phyloP scores from a whole-genome alignment of 352 stramenopile species.

The Aphanomyces euteiches region DNA sequence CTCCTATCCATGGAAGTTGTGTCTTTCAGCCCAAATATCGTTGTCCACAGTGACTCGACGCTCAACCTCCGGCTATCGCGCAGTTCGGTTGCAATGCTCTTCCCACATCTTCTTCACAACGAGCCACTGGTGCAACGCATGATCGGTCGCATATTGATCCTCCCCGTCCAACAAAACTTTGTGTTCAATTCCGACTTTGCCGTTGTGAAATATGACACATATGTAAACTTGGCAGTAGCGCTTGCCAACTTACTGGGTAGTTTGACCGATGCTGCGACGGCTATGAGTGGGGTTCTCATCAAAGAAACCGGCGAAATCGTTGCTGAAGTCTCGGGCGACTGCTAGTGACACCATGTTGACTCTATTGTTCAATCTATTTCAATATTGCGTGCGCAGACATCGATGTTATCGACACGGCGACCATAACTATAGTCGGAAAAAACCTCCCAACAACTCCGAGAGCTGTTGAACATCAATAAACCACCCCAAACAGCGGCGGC shows the following conservation, averaged over 20 bases:
- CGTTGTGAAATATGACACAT: neutral
- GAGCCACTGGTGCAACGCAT: slow-evolving; percentile 59
- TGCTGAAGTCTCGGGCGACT: neutral
- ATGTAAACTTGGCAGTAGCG: neutral
- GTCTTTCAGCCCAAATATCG: slow-evolving; percentile 36
- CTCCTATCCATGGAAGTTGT: slow-evolving; percentile 27
- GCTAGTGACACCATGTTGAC: no score
- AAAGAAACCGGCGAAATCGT: slow-evolving; percentile 16
- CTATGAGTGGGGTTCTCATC: neutral
- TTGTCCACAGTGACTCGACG: slow-evolving; percentile 41
- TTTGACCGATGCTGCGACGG: neutral
- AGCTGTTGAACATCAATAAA: no score
- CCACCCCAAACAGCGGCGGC: no score
- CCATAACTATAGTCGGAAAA: no score
- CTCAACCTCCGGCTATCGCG: slow-evolving; percentile 58
- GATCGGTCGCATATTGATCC: slow-evolving; percentile 45
- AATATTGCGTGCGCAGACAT: no score
- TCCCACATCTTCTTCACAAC: slow-evolving; percentile 62
- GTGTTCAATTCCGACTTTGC: neutral
- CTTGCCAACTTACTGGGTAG: neutral
- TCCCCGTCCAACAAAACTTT: slow-evolving; percentile 16
- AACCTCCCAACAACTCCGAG: no score
- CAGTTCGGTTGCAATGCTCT: slow-evolving; percentile 59
- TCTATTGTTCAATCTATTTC: no score
- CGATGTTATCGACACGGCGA: no score